These are phyloP conservation scores for Zymoseptoria tritici DNA, from an alignment of 2,329 filamentous ascomycete genomes.

Conservation along the genomic window DNA sequence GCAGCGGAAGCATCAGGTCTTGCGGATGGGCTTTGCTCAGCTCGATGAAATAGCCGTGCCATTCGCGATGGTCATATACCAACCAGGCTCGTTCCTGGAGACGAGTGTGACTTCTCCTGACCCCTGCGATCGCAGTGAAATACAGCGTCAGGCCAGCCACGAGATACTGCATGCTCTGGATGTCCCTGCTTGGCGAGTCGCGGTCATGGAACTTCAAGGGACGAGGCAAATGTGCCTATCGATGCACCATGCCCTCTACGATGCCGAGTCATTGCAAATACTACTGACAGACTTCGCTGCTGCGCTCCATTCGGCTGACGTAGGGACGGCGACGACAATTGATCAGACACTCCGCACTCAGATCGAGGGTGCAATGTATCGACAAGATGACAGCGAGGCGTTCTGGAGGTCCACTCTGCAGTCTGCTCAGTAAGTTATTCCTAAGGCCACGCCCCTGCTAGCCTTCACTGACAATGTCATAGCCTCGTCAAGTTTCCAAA, in stretches of 20 bases:
- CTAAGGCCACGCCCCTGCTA: neutral
- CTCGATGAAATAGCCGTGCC: conserved; percentile 53
- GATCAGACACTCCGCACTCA: conserved; percentile 39
- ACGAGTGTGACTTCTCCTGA: neutral
- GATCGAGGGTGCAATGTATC: conserved; percentile 7
- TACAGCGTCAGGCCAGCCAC: conserved; percentile 4
- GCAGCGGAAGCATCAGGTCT: conserved; percentile 55
- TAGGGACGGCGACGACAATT: conserved; percentile 30
- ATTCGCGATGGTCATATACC: conserved; percentile 69
- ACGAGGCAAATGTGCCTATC: conserved; percentile 40
- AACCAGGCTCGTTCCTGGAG: conserved; percentile 10
- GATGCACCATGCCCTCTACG: conserved; percentile 78
- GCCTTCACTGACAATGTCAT: neutral
- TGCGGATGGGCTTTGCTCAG: conserved; percentile 66
- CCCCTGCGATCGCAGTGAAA: conserved; percentile 27
- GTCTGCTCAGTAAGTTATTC: conserved; percentile 7
- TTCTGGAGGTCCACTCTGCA: conserved; percentile 56
- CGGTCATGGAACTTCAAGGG: conserved; percentile 34
- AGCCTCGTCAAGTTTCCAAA: conserved; percentile 64
- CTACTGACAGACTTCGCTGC: conserved; percentile 55
- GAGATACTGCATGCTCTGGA: conserved; percentile 42
- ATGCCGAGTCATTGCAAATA: conserved; percentile 63
- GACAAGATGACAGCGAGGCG: conserved; percentile 1
- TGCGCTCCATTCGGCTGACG: conserved; percentile 29
- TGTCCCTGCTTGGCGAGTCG: conserved; percentile 56